Conservation (phyloP, 1,139 yeast genomes). For the Kurtzmaniella natalensis region DNA sequence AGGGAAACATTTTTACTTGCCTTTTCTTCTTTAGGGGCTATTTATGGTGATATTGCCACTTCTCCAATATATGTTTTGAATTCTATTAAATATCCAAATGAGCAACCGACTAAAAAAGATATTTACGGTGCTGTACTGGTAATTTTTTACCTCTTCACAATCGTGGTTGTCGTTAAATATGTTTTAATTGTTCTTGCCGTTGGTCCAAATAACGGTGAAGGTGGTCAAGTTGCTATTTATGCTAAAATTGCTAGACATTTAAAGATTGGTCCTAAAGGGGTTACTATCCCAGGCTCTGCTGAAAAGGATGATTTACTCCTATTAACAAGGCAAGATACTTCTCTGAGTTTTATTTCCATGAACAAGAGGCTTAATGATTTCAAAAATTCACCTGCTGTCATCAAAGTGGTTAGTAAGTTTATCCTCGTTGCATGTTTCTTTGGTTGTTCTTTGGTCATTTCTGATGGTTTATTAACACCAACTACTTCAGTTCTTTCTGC, state of each 20-base stretch:
- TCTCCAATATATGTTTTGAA: conserved; percentile 53
- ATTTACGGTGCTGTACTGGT: conserved; percentile 50
- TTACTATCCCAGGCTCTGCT: conserved; percentile 36
- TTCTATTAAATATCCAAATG: conserved; percentile 34
- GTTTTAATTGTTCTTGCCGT: conserved; percentile 40
- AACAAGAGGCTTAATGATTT: conserved; percentile 13
- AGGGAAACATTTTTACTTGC: conserved; percentile 20
- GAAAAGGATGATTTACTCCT: conserved; percentile 32
- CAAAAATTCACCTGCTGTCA: conserved; percentile 20
- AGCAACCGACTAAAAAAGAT: conserved; percentile 31
- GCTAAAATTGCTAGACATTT: conserved; percentile 50
- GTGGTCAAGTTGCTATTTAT: conserved; percentile 60
- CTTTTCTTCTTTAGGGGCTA: conserved; percentile 48
- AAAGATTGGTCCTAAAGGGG: conserved; percentile 46
- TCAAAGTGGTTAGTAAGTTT: conserved; percentile 25
- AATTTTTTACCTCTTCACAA: conserved; percentile 51
- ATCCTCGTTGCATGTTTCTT: conserved; percentile 42
- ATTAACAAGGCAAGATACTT: conserved; percentile 39
- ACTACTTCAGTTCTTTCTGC: conserved; percentile 58
- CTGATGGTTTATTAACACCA: conserved; percentile 60
- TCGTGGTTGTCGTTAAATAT: conserved; percentile 51
- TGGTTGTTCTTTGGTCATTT: conserved; percentile 53
- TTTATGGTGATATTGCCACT: conserved; percentile 61
- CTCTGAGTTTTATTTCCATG: conserved; percentile 19
- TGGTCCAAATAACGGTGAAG: conserved; percentile 57